Evolutionary conservation across 2,329 filamentous ascomycete genomes (phyloP), one percentile per base, ranked within the genome.

Genomic region (Laburnicola sp.): DNA sequence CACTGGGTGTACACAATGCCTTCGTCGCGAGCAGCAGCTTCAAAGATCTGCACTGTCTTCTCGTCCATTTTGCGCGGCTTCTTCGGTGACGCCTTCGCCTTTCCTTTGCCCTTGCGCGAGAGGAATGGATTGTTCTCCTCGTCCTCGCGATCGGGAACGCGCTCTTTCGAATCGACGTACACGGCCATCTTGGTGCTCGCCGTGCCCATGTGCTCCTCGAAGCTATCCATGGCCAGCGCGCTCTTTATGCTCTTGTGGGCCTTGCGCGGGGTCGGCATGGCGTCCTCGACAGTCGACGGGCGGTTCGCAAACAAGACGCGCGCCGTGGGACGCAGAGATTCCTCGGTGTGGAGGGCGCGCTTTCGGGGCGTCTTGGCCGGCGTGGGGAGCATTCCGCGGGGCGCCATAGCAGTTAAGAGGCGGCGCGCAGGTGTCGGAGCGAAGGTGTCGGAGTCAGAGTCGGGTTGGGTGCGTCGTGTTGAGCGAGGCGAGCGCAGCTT

Each of bases 1-100:
- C 80, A 91, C 88, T 93, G 93, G 9, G 86, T 81, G 63, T 86
- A 90, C 54, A 91, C 77, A 66, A 91, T 80, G 53, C 89, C 89
- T 69, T 93, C 87, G 3, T 86, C 81, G 27, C 87, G 85, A 28
- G 78, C 72, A 3, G 82, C 79, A 10, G 84, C 84, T 39, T 87
- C 82, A 5, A 89, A 82, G 53, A 91, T 76, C 59, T 82, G 76
- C 25, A 77, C 74, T 27, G 63, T 82, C 81, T 64, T 85, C 59
- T 84, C 82, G 36, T 85, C 83, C 0, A 80, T 79, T 45, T 77
- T 69, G 53, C 50, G 68, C 48, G 69, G 69, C 64, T 80, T 81
- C 58, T 79, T 80, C 66, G 76, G 80, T 79, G 58, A 80, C 76
- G 80, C 60, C 74, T 80, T 51, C 68, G 64, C 22, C 77, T 76